phyloP scores from a whole-genome alignment of 495 filamentous ascomycete genomes.

The Aspergillus cavernicola region DNA sequence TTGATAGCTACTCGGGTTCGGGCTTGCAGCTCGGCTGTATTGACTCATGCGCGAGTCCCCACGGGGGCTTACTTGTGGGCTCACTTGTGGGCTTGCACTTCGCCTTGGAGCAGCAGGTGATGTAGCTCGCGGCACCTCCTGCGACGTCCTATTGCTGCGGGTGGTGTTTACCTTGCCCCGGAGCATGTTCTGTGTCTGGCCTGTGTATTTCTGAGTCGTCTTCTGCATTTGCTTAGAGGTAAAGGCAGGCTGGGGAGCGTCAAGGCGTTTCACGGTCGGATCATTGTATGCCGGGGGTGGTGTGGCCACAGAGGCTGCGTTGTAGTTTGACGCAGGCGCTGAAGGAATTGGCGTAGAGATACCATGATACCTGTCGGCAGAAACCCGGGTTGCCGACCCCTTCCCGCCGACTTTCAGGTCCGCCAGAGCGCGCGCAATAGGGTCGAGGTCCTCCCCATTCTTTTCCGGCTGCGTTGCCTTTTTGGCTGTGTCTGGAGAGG shows the following conservation, averaged over 20 bases:
- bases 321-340: constrained; percentile 51
- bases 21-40: constrained; percentile 35
- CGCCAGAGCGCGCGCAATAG: constrained; percentile 87
- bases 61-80: constrained; percentile 34
- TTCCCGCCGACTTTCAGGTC: constrained; percentile 87
- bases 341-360: constrained; percentile 76
- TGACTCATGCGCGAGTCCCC: constrained; percentile 40
- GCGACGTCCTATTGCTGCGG: constrained; percentile 26
- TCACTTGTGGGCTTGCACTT: constrained; percentile 51
- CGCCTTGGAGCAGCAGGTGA: constrained; percentile 53
- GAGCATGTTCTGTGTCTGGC: constrained; percentile 80
- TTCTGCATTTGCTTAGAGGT: constrained; percentile 92
- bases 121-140: constrained; percentile 43
- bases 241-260: constrained; percentile 85
- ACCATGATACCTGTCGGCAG: constrained; percentile 90
- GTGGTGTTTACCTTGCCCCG: constrained; percentile 41
- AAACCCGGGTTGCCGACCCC: constrained; percentile 71
- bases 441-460: constrained; percentile 60
- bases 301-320: constrained; percentile 44
- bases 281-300: constrained; percentile 80
- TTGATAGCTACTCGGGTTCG: constrained; percentile 36
- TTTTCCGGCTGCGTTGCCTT: constrained; percentile 34
- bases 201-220: constrained; percentile 79
- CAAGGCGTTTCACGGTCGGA: constrained; percentile 69
- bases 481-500: constrained; percentile 64